Evolutionary conservation across 176 grass and related monocot genomes (phyloP).

Genomic region (Poa pratensis): DNA sequence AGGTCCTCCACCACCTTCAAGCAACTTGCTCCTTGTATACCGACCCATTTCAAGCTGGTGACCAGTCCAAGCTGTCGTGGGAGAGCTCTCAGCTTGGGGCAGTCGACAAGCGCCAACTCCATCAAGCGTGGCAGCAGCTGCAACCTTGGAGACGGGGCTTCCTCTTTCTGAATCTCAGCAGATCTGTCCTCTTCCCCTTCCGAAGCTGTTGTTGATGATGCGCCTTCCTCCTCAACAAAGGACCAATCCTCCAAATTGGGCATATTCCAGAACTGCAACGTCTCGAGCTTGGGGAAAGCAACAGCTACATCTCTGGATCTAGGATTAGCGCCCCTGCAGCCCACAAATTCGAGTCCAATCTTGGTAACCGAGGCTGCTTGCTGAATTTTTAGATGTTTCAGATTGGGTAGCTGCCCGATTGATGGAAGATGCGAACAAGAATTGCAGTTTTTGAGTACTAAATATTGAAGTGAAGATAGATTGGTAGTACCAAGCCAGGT

Average conservation of each 20-base stretch:
- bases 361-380: background rate
- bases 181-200: background rate
- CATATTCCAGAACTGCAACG: background rate
- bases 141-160: background rate
- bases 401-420: background rate
- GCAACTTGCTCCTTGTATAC: too few relatives aligned
- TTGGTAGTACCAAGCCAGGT: background rate
- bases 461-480: background rate
- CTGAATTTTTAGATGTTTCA: background rate
- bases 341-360: background rate
- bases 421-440: too few relatives aligned
- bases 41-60: too few relatives aligned
- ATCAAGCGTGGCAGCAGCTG: background rate
- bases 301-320: background rate
- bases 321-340: background rate
- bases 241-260: background rate
- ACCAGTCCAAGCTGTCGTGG: too few relatives aligned
- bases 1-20: too few relatives aligned
- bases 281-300: constrained; percentile 1
- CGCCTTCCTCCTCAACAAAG: background rate
- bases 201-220: background rate
- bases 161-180: background rate
- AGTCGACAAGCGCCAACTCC: background rate
- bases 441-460: background rate
- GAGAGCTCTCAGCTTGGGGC: too few relatives aligned